Evolutionary conservation across 257 asterid genomes (phyloP), one percentile per base, ranked within the genome.

Genomic region (Fraxinus americana): DNA sequence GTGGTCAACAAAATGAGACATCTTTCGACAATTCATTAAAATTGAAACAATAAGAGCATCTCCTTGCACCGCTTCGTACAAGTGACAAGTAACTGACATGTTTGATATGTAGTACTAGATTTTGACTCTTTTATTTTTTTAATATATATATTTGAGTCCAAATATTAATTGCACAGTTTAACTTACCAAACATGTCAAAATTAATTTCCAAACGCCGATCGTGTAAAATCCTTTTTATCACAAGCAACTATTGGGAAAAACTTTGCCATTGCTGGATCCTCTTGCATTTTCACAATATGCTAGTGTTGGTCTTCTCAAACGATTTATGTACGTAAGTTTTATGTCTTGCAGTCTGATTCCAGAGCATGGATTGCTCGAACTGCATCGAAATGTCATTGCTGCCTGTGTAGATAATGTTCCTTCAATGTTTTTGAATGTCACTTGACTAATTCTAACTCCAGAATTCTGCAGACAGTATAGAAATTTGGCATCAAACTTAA

Each of bases 321-420:
- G 81, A 70, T 89, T 81, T 17, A 86, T 69, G 54, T 83, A 88
- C 1, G 87, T 83, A 0, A 92, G 90, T 52, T 76, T 87, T 38
- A 89, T 84, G 67, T 91, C 89, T n/a, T 90, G 90, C 74, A 92
- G 50, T 63, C 34, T 87, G 14, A 92, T 88, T 43, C 97, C 95
- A 9, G 63, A 70, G 82, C 97, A 90, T 1, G 94, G 94, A 39
- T 80, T 86, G 3, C 85, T 79, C 2, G 83, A 19, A 52, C 97
- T 92, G 82, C 97, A 91, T 14, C 78, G 82, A 72, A 92, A 92
- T 29, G 83, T 87, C 82, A 92, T 85, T 10, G 92, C 97, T 4
- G 87, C 85, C 77, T 87, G 97, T 13, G 95, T 89, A 3, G 97
- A 57, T 1, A 92, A 91, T 1, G 97, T 91, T 4, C 97, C 97